A percentile compares a stretch with the other conserved stretches of the same genome.
phyloP scores from a whole-genome alignment of 148 eudicot genomes.

The Fagopyrum tataricum region DNA sequence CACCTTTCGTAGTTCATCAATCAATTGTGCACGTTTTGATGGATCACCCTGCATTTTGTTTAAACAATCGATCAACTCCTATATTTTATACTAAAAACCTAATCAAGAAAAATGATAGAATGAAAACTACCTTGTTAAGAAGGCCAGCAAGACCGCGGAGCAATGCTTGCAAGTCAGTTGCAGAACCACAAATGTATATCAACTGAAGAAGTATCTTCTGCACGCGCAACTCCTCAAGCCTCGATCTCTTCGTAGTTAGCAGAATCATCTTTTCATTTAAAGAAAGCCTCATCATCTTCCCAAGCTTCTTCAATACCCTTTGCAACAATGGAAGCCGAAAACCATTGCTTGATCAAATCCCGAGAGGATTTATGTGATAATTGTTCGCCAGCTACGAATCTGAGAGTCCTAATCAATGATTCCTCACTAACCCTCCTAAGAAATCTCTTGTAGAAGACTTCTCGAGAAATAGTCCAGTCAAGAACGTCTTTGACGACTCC shows the following conservation, averaged over 20 bases:
- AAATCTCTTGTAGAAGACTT: conserved; percentile 67
- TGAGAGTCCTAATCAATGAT: conserved; percentile 49
- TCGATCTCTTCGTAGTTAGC: conserved; percentile 59
- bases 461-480: conserved; percentile 69
- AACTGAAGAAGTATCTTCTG: conserved; percentile 64
- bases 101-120: neutral
- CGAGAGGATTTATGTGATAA: conserved; percentile 53
- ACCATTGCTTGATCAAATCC: conserved; percentile 74
- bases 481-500: conserved; percentile 73
- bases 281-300: conserved; percentile 71
- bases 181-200: conserved; percentile 51
- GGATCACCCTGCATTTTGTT: conserved; percentile 54
- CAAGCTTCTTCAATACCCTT: conserved; percentile 38
- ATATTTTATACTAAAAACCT: neutral
- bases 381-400: conserved; percentile 74
- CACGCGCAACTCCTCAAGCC: conserved; percentile 57
- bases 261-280: conserved; percentile 52
- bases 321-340: conserved; percentile 39
- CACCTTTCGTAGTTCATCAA: conserved; percentile 55
- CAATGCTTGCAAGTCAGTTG: conserved; percentile 60
- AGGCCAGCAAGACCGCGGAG: conserved; percentile 80
- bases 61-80: neutral
- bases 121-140: conserved; percentile 53
- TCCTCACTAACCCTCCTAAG: conserved; percentile 68
- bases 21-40: conserved; percentile 37